Percentiles rank a stretch among this genome's conserved stretches.
Evolutionary conservation across 257 asterid species (phyloP).

Genomic region (Forsythia suspensa): DNA sequence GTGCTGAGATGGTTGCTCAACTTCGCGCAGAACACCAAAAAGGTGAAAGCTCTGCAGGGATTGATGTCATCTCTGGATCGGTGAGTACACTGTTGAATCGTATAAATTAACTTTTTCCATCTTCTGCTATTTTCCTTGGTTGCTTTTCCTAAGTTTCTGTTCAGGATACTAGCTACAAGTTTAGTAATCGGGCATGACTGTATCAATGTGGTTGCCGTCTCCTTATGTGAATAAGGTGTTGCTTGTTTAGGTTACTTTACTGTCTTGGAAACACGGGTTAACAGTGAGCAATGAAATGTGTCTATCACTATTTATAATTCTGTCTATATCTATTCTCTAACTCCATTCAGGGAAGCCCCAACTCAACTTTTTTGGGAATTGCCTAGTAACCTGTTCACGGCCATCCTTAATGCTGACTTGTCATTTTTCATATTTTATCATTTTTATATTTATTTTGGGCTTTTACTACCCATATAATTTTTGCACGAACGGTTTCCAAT

Average conservation of each 20-base stretch:
- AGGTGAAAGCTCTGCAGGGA: constrained; percentile 74
- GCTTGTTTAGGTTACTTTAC: too few species aligned
- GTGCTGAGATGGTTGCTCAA: constrained; percentile 83
- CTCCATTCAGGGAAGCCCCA: background rate
- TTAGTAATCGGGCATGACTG: background rate
- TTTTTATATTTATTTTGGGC: too few species aligned
- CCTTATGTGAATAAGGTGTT: too few species aligned
- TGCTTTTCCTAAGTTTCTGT: background rate
- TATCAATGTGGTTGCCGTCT: background rate
- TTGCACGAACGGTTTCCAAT: background rate
- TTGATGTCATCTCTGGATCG: constrained; percentile 83
- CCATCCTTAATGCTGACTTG: background rate
- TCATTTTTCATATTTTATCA: background rate
- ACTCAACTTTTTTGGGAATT: background rate
- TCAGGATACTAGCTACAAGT: background rate
- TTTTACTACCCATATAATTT: too few species aligned
- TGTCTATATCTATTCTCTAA: background rate
- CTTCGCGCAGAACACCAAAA: constrained; percentile 93
- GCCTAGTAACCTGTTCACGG: background rate
- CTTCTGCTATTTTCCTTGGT: constrained; percentile 5
- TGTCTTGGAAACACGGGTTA: background rate
- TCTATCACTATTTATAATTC: background rate
- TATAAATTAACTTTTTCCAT: background rate
- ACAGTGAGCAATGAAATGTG: background rate
- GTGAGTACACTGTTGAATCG: constrained; percentile 43